Base-by-base conservation (phyloP, 805 yeast species). In the Kodamaea laetipori region DNA sequence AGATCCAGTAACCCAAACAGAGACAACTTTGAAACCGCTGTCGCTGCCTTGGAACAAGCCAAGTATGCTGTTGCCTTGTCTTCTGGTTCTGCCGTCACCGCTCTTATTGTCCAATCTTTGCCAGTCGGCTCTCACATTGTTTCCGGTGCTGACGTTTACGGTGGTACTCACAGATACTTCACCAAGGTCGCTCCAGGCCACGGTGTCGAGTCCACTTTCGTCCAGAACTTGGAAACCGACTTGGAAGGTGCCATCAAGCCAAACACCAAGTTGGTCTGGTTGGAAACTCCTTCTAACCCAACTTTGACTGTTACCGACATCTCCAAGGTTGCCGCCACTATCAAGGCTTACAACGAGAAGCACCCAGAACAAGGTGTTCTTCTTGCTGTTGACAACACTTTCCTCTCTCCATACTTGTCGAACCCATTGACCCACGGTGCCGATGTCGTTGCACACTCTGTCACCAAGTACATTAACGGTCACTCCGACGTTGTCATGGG, bases 401-500 rank as follows among this genome's bases (percentile, higher is more conserved):
- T 87, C 77, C 70, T 86, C 61, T 84, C 94, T 12, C 95, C 95
- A 58, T 87, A 87, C 71, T 69, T 87, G 57, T 87, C 90, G 51
- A 87, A 86, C 73, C 96, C 96, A 52, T 76, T 88, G 62, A 71
- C 67, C 50, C 82, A 74, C 54, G 96, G 96, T 53, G 96, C 94
- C 43, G 95, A 88, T 59, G 78, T 87, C 48, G 95, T 88, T 39
- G 84, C 86, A 35, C 96, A 88, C 71, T 85, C 94, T 12, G 95
- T 87, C 49, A 86, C 96, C 59, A 88, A 88, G 68, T 89, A 86
- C 74, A 82, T 88, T 68, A 88, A 87, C 60, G 96, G 96, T 52
- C 96, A 88, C 71, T 86, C 95, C 18, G 96, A 88, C 61, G 95
- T 88, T 16, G 94, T 88, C 40, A 78, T 87, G 73, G 96, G 96